Base-by-base conservation (phyloP, 768 basidiomycete species). In the Stropharia rugosoannulata region DNA sequence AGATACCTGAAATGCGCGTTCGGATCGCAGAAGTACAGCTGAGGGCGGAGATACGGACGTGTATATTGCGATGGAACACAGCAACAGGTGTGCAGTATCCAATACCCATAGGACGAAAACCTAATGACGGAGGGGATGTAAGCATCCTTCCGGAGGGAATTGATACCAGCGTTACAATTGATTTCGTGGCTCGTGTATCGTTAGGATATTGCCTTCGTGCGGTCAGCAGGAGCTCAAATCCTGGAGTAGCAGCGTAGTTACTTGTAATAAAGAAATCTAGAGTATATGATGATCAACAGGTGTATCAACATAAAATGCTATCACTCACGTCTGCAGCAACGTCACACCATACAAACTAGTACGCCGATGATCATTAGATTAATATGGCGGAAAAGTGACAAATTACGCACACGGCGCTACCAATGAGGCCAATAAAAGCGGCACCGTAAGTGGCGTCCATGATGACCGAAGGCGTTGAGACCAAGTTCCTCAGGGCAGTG, bases 381-480 rank as follows among this genome's bases (percentile, higher is more conserved):
- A 12, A 2, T 6, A 32, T 16, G 27, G 25, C 15, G 43, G 15
- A 12, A 51, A 13, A 51, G 19, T 45, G 22, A 22, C 32, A 37
- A 4, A 4, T n/a, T 15, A 62, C 78, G 51, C 62, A 81, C 80
- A 77, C 64, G n/a, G 77, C 70, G 53, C 74, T 74, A 13, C 64
- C 66, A 36, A 80, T 63, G 36, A 80, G 70, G 35, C 79, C 78
- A 56, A 81, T 64, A 56, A 81, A 75, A 36, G 75, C 74, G 27
- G 70, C 71, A 38, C 79, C 80, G 56, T 76, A 80, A 13, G 76
- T 78, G 36, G 66, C 63, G 47, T 76, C 71, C 18, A 89, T 82
- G 66, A 83, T 84, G 59, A 79, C 6, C 7, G 40, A 27, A 27
- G 32, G 32, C 43, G 40, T 12, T 18, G 19, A 25, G n/a, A 32